Base-by-base conservation (phyloP, 164 flowering plant species). In the Aristolochia fimbriata region DNA sequence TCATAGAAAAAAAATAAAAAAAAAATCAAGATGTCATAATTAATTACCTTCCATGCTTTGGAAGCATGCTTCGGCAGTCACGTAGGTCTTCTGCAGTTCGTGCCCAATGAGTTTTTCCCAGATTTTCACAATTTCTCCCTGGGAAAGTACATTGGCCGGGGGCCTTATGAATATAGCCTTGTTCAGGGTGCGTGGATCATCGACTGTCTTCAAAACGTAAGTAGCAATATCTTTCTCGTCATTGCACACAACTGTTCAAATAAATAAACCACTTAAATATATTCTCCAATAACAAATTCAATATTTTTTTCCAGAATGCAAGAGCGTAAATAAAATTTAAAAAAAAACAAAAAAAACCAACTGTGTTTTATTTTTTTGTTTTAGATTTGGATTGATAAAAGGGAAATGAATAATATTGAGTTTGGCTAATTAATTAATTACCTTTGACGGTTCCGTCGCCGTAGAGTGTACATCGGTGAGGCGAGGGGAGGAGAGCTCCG, bases 31-130 rank as follows among this genome's bases (percentile, higher is more conserved):
- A n/a, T n/a, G n/a, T n/a, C n/a, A n/a, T n/a, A 41, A 47, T 10
- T 19, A 11, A 43, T 31, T 11, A 57, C 60, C 60, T 58, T 58
- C 48, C 27, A 43, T 43, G 47, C 48, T 37, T 21, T 41, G 43
- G 9, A 58, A 58, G 48, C 60, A 58, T 37, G 43, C 60, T 58
- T 37, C 60, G 3, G 25, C 49, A 11, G 60, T 37, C 23, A 58
- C 21, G 22, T 20, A 20, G 4, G 24, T 43, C 27, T 45, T 58
- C 25, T 58, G 24, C 22, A 58, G 21, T 24, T 58, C 49, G 17
- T 58, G 50, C 9, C 60, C 60, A 43, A 58, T 58, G 15, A 58
- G 25, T 41, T 59, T 46, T 37, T 59, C 62, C 62, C 62, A 59
- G n/a, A 59, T 16, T 21, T 22, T 20, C 37, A 59, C 52, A 24